Percentiles rank a stretch among this genome's conserved stretches.
Conservation (phyloP, 306 rosid genomes). For the Lupinus albus region DNA sequence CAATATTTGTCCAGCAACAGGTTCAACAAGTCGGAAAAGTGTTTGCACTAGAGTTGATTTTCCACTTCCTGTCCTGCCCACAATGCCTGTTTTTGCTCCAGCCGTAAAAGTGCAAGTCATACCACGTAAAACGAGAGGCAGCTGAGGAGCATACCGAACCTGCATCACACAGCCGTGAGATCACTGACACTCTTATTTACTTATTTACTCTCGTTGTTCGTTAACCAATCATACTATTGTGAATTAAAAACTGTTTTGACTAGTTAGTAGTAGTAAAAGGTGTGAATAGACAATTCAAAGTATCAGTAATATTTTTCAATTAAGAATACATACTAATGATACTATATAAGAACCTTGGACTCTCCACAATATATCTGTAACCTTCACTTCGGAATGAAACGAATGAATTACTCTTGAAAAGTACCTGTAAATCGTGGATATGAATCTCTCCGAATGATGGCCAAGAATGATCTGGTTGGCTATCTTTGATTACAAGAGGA, state of each 20-base stretch:
- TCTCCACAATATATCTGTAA: background rate
- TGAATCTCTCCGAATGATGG: conserved; percentile 74
- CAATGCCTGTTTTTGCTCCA: conserved; percentile 81
- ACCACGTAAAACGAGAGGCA: conserved; percentile 82
- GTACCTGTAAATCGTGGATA: conserved; percentile 72
- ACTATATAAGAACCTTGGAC: background rate
- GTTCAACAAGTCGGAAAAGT: conserved; percentile 74
- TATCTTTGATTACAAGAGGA: conserved; percentile 63
- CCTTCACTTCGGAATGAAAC: background rate
- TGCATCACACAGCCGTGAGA: conserved; percentile 27
- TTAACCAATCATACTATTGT: no score
- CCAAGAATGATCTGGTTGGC: conserved; percentile 65
- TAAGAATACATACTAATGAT: no score
- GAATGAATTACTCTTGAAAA: background rate
- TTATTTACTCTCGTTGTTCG: no score
- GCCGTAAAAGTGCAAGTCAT: conserved; percentile 71
- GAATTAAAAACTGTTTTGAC: no score
- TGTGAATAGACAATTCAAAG: no score
- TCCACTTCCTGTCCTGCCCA: conserved; percentile 88
- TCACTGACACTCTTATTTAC: no score
- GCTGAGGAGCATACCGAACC: conserved; percentile 86
- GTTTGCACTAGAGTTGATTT: conserved; percentile 81
- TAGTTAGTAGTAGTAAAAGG: no score
- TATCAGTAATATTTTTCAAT: no score
- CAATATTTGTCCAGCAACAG: conserved; percentile 61